Percentiles rank a stretch among this genome's conserved stretches.
These are phyloP conservation scores for Hypholoma sublateritium DNA, from an alignment of 768 basidiomycete genomes.

Conservation along the genomic window DNA sequence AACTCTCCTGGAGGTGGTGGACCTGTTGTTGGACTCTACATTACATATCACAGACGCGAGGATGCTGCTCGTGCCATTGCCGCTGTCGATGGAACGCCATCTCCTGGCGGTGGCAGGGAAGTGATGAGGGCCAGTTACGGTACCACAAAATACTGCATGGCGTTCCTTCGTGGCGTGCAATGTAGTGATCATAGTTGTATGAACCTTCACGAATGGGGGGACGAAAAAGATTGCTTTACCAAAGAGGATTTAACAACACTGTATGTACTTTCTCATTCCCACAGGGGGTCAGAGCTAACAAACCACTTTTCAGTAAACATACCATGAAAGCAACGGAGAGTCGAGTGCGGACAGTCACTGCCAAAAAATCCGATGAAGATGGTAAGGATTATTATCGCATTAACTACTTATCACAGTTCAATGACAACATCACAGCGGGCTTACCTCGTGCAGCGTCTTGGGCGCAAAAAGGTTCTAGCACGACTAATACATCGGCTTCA, in stretches of 20 bases:
- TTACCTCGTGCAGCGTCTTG: slow-evolving; percentile 72
- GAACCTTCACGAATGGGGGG: slow-evolving; percentile 97
- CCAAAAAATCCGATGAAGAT: slow-evolving; percentile 67
- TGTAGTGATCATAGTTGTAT: slow-evolving; percentile 91
- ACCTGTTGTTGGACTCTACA: slow-evolving; percentile 89
- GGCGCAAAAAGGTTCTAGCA: slow-evolving; percentile 44
- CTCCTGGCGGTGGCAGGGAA: slow-evolving; percentile 87
- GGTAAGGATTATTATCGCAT: slow-evolving; percentile 28
- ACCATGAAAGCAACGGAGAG: slow-evolving; percentile 89
- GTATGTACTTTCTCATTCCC: slow-evolving; percentile 38
- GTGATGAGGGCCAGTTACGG: slow-evolving; percentile 93
- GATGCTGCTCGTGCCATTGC: slow-evolving; percentile 93
- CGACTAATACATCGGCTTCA: slow-evolving; percentile 13
- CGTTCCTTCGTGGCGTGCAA: slow-evolving; percentile 80
- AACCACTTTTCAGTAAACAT: slow-evolving; percentile 64
- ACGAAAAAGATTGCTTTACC: slow-evolving; percentile 96
- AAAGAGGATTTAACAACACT: slow-evolving; percentile 94
- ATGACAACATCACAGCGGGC: slow-evolving; percentile 29
- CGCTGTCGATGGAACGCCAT: slow-evolving; percentile 88
- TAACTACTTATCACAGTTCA: slow-evolving; percentile 10
- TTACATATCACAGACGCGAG: slow-evolving; percentile 92
- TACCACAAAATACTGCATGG: slow-evolving; percentile 97
- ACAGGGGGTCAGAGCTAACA: slow-evolving; percentile 10
- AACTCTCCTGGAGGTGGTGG: slow-evolving; percentile 70
- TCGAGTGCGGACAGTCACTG: slow-evolving; percentile 46